phyloP scores from a whole-genome alignment of 2,329 filamentous ascomycete genomes.

The Hymenoscyphus infarciens region DNA sequence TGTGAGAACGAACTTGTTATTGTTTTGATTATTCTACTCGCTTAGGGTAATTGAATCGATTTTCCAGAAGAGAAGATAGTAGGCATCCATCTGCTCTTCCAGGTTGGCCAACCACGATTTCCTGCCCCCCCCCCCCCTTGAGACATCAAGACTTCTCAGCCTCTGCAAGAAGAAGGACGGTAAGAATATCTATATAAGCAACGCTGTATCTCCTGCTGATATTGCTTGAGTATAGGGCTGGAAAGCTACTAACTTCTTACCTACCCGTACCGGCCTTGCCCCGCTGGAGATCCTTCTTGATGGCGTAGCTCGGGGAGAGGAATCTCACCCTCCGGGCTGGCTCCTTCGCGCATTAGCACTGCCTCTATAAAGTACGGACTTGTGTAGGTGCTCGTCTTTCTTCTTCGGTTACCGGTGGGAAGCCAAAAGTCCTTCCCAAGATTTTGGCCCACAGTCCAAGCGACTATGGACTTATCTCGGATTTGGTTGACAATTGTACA shows the following conservation, averaged over 20 bases:
- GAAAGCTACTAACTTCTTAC: not conserved
- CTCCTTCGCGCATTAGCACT: not conserved
- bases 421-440: not conserved
- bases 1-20: too few relatives aligned
- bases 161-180: not conserved
- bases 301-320: not conserved
- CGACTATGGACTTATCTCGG: not conserved
- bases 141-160: not conserved
- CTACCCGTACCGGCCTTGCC: not conserved
- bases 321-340: not conserved
- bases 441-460: not conserved
- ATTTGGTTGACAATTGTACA: not conserved
- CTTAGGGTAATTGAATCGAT: too few relatives aligned
- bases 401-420: not conserved
- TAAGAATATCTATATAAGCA: not conserved
- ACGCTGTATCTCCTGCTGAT: not conserved
- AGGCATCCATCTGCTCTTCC: too few relatives aligned
- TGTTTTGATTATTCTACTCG: too few relatives aligned
- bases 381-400: not conserved
- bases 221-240: not conserved
- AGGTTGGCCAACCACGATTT: too few relatives aligned
- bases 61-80: too few relatives aligned
- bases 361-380: not conserved
- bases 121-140: too few relatives aligned
- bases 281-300: not conserved